Evolutionary conservation across 2,329 filamentous ascomycete species (phyloP), one percentile per base, ranked within the genome.

Genomic region (Emmonsiellopsis sp.): DNA sequence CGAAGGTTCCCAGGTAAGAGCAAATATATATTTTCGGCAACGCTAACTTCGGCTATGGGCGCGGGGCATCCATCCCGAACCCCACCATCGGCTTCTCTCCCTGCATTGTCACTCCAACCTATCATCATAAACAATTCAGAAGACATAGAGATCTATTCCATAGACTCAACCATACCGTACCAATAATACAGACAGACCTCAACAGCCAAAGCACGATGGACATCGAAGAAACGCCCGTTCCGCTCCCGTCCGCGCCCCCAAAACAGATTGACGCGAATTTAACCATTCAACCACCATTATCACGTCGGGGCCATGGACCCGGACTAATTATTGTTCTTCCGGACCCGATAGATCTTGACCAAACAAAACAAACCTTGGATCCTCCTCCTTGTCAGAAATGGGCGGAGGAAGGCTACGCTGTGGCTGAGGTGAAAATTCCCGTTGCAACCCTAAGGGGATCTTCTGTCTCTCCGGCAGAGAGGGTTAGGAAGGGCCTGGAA

Each of bases 361-460:
- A 61, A 41, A 66, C 63, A 35, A 71, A 72, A 31, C 65, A 66
- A 47, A 70, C 68, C 44, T 63, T 74, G 1, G 76, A 78, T 52
- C 83, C 84, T 0, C 73, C 77, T 7, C 79, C 81, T 0, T 61
- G 80, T 11, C 63, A 79, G 56, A 88, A 87, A 67, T 87, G 85
- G 85, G 84, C 83, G 0, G 84, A 88, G 63, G 85, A 88, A 64
- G 82, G 84, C 0, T 87, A 80, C 58, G 72, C 79, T 0, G 82
- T 87, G 2, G 80, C 73, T 0, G 77, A 85, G 63, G 63, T 86
- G 0, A 62, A 68, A 2, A 41, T 54, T 11, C 9, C 50, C 3
- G 54, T 47, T 16, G 52, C 59, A 31, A 13, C 38, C 11, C 13
- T 11, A 37, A 31, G 52, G n/a, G 57, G 53, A 20, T 20, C 9